Base-by-base conservation (phyloP, 2,329 filamentous ascomycete species). In the Setomelanomma holmii region DNA sequence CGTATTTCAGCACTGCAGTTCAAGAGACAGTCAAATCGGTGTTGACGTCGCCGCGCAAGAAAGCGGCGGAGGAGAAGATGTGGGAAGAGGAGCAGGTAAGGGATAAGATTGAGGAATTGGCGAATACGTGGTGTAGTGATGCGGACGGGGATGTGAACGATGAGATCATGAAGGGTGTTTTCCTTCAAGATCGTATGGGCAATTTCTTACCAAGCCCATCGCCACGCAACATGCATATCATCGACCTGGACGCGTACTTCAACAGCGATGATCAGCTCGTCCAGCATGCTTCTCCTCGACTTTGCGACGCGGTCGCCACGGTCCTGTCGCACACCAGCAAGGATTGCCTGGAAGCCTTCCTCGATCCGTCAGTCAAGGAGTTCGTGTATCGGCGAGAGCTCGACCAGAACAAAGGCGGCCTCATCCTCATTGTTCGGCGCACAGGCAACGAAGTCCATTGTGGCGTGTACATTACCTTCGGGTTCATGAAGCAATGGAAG, bases 331-430 rank as follows among this genome's bases (percentile, higher is more conserved):
- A 61, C 36, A 63, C 63, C 0, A 44, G 21, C 6, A 22, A 7
- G 1, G 35, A 46, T 5, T 66, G 61, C 21, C 5, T 66, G 3
- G 38, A 47, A 2, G 51, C 46, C 0, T 66, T 64, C 16, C 49
- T 66, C 1, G 40, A 64, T 19, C 53, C 56, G 0, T 1, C 12
- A 0, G 45, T 61, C 5, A 24, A 40, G 1, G 50, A 58, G 5
- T 65, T 64, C 16, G 53, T 53, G 6, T 65, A 59, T n/a, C 51
- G 53, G 7, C 45, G 56, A 1, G 49, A 62, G 5, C 8, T 60
- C 0, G 43, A 60, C 4, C 23, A 39, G 2, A 45, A 43, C 1
- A 43, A 49, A 16, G 47, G 41, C 0, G 51, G 51, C 0, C 45
- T 42, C 2, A 38, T 48, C 0, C 24, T 58, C 0, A 35, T 63